These are phyloP conservation scores for Blumeriella jaapii DNA, from an alignment of 2,329 filamentous ascomycete genomes.

Conservation along the genomic window DNA sequence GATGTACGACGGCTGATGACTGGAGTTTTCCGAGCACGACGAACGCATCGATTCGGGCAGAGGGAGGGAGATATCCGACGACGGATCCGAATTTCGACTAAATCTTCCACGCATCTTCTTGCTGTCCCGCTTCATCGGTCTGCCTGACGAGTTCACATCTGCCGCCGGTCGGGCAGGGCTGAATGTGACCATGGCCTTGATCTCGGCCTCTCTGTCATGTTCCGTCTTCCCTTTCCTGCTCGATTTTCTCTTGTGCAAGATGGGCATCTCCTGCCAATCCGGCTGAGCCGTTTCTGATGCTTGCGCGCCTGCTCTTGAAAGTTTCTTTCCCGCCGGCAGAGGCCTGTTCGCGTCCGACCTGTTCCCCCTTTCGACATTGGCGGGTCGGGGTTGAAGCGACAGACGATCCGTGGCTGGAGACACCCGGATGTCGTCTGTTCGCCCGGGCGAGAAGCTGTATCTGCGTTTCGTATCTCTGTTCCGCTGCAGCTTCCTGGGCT, in stretches of 20 bases:
- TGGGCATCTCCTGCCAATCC: constrained; percentile 37
- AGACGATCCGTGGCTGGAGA: constrained; percentile 21
- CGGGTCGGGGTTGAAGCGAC: constrained; percentile 22
- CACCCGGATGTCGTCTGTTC: constrained; percentile 41
- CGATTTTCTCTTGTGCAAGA: constrained; percentile 57
- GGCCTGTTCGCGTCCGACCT: constrained; percentile 13
- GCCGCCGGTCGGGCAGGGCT: constrained; percentile 52
- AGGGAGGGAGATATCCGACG: constrained; percentile 58
- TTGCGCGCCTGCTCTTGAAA: constrained; percentile 18
- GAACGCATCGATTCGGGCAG: constrained; percentile 65
- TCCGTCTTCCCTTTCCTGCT: constrained; percentile 70
- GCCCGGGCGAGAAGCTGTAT: constrained; percentile 53
- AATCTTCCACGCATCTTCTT: constrained; percentile 50
- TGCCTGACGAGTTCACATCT: constrained; percentile 47
- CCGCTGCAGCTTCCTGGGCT: constrained; percentile 28
- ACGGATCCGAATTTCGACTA: constrained; percentile 44
- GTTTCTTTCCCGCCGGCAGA: constrained; percentile 7
- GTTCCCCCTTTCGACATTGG: constrained; percentile 17
- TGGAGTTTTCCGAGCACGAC: constrained; percentile 62
- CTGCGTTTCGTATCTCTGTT: constrained; percentile 39
- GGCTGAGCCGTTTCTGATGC: constrained; percentile 18
- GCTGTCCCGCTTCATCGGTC: constrained; percentile 50
- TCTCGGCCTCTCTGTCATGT: constrained; percentile 72
- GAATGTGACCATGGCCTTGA: constrained; percentile 68
- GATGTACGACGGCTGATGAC: constrained; percentile 60